Evolutionary conservation across 768 basidiomycete species (phyloP).

Genomic region (Agaricus blazei): DNA sequence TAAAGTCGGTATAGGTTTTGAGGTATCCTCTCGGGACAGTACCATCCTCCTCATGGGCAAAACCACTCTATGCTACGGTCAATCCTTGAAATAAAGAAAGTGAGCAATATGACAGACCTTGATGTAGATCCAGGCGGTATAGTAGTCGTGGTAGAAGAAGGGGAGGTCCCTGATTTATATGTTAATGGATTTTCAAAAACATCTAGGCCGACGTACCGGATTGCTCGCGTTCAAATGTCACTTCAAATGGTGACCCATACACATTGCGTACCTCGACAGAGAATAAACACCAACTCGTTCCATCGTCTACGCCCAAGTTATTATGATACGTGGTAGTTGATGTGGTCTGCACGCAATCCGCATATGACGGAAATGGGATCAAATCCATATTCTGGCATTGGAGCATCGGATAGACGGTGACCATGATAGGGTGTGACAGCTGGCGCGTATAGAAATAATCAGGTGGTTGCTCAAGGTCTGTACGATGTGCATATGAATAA

Average conservation of each 20-base stretch:
- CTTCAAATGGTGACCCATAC: constrained; percentile 88
- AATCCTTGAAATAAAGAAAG: constrained; percentile 1
- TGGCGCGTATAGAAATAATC: constrained; percentile 82
- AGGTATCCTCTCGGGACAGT: constrained; percentile 52
- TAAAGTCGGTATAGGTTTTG: constrained; percentile 73
- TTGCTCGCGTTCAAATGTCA: constrained; percentile 65
- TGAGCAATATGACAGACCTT: constrained; percentile 42
- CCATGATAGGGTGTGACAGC: constrained; percentile 80
- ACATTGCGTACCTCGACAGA: constrained; percentile 88
- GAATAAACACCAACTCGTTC: constrained; percentile 79
- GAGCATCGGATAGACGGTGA: constrained; percentile 94
- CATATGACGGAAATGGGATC: constrained; percentile 52
- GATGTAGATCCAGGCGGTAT: constrained; percentile 88
- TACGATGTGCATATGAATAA: constrained; percentile 66
- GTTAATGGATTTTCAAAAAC: neutral
- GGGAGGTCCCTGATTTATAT: constrained; percentile 30
- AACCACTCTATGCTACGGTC: constrained; percentile 41
- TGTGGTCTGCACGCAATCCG: constrained; percentile 16
- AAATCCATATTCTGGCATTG: constrained; percentile 84
- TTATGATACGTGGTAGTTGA: constrained; percentile 19
- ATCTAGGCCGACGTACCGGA: constrained; percentile 40
- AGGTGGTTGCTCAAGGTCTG: constrained; percentile 24
- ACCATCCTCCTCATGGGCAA: constrained; percentile 70
- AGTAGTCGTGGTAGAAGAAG: constrained; percentile 42
- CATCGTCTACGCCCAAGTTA: constrained; percentile 39